phyloP scores from a whole-genome alignment of 371 early-diverging fungal genomes.

The Lichtheimia ramosa region DNA sequence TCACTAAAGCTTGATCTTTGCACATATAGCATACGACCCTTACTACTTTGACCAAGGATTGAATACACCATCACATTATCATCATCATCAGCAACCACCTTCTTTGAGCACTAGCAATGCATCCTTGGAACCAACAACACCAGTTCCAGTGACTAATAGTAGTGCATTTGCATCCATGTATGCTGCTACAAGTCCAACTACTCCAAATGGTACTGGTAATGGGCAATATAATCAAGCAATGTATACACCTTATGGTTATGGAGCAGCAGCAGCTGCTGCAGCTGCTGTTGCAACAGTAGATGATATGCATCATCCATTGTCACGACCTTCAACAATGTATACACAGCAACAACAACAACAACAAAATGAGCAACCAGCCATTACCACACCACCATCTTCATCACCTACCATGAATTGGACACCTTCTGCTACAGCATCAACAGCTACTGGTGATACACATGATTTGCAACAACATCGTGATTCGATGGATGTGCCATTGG shows the following conservation, averaged over 20 bases:
- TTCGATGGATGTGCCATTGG: no score
- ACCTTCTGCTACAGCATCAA: no score
- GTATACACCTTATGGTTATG: slow-evolving; percentile 13
- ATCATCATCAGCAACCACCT: background rate
- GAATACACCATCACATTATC: slow-evolving; percentile 13
- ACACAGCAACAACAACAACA: background rate
- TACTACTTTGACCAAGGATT: slow-evolving; percentile 2
- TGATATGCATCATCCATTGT: slow-evolving; percentile 8
- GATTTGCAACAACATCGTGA: no score
- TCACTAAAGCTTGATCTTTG: background rate
- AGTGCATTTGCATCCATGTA: slow-evolving; percentile 4
- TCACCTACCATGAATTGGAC: no score
- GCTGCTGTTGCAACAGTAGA: background rate
- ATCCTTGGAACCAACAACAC: slow-evolving; percentile 10
- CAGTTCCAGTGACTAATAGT: background rate
- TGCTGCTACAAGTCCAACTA: background rate
- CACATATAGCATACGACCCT: background rate
- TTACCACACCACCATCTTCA: no score
- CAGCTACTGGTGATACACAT: no score
- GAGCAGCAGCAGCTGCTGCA: background rate
- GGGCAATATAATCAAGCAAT: background rate
- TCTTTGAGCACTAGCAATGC: background rate
- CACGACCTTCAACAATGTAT: slow-evolving; percentile 4
- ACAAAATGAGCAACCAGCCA: no score
- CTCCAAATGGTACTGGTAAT: no score